Conservation (phyloP, 2,329 filamentous ascomycete species). For the Graphiopsis chlorocephala region DNA sequence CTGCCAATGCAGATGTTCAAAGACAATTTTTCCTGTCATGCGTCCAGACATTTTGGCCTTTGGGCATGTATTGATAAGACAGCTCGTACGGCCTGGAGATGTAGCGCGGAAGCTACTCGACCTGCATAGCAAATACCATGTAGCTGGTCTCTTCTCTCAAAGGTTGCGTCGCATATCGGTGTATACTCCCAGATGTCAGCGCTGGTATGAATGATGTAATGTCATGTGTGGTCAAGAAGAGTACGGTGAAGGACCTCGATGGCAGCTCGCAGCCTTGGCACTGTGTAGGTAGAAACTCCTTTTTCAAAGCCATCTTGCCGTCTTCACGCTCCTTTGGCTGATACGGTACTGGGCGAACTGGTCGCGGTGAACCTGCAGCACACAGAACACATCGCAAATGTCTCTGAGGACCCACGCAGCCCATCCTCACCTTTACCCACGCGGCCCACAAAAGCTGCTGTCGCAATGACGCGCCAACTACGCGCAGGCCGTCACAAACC, state of each 20-base stretch:
- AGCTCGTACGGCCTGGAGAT: too few species aligned
- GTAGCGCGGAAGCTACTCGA: too few species aligned
- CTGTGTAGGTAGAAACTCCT: background rate
- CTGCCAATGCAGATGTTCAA: too few species aligned
- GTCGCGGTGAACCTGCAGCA: background rate
- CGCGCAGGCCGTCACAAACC: background rate
- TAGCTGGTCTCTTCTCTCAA: too few species aligned
- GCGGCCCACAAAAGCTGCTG: background rate
- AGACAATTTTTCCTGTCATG: too few species aligned
- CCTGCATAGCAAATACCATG: too few species aligned
- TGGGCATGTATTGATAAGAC: too few species aligned
- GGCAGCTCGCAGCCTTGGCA: background rate
- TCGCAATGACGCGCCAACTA: conserved; percentile 1
- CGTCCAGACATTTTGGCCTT: too few species aligned
- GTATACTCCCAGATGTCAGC: background rate
- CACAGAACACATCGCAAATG: background rate
- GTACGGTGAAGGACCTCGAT: background rate
- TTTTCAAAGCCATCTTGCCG: too few species aligned
- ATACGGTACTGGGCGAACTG: background rate
- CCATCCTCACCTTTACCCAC: background rate
- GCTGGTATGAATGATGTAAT: background rate
- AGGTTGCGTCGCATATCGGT: background rate
- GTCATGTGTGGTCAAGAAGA: background rate
- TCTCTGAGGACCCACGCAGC: background rate
- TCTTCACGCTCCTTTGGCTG: background rate